Evolutionary conservation across 441 rosid genomes (phyloP).

Genomic region (Euphorbia corollata): DNA sequence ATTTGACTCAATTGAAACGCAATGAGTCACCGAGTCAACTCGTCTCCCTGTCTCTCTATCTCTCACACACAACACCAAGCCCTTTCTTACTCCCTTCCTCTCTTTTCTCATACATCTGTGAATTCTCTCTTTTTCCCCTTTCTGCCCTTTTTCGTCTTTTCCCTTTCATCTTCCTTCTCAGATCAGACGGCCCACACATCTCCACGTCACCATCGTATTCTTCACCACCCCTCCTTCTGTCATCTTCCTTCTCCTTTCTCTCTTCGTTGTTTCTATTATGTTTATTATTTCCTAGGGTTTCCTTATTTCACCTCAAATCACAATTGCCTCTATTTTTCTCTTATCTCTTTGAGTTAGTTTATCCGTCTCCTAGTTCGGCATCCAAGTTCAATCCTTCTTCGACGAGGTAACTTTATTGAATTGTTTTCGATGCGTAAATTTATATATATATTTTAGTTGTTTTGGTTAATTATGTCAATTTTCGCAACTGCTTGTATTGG

Average conservation of each 20-base stretch:
- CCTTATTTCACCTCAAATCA: conserved; percentile 10
- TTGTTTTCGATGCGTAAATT: background rate
- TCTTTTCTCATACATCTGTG: background rate
- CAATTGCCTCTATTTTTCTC: conserved; percentile 14
- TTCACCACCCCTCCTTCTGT: conserved; percentile 35
- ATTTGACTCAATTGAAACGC: background rate
- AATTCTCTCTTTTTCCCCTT: conserved; percentile 11
- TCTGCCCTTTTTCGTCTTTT: conserved; percentile 77
- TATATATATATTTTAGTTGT: background rate
- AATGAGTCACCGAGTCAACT: conserved; percentile 17
- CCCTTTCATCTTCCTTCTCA: conserved; percentile 15
- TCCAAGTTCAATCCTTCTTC: conserved; percentile 8
- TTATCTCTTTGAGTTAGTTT: background rate
- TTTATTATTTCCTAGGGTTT: conserved; percentile 51
- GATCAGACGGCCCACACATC: conserved; percentile 54
- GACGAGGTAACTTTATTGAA: conserved; percentile 28
- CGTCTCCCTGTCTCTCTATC: conserved; percentile 14
- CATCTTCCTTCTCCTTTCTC: conserved; percentile 29
- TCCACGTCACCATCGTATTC: conserved; percentile 94
- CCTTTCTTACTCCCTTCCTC: conserved; percentile 10
- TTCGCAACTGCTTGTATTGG: conserved; percentile 11
- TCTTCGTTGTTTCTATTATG: background rate
- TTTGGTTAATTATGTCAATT: conserved; percentile 1
- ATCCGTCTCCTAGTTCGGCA: conserved; percentile 13
- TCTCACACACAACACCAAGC: conserved; percentile 7